A percentile compares a stretch with the other conserved stretches of the same genome.
Evolutionary conservation across 1,284 basidiomycete species (phyloP).

Genomic region (Gyrodon tennesseensis): DNA sequence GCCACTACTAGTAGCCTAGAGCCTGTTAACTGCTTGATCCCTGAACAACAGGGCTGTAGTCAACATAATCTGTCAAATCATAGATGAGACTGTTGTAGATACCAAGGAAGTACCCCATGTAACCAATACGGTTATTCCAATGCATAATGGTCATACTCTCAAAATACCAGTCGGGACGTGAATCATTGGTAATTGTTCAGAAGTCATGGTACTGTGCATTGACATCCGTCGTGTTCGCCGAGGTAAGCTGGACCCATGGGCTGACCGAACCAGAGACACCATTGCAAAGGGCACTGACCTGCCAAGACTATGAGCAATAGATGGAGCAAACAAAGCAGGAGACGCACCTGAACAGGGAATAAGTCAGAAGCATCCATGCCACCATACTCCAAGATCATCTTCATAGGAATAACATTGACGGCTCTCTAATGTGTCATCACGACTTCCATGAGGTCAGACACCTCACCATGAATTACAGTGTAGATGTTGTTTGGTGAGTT

Average conservation of each 20-base stretch:
- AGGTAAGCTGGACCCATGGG: slow-evolving; percentile 80
- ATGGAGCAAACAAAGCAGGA: neutral
- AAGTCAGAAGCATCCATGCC: slow-evolving; percentile 74
- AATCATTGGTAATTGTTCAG: slow-evolving; percentile 82
- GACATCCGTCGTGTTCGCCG: slow-evolving; percentile 76
- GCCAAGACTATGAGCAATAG: slow-evolving; percentile 18
- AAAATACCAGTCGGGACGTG: slow-evolving; percentile 97
- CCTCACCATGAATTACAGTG: slow-evolving; percentile 87
- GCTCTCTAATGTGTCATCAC: slow-evolving; percentile 63
- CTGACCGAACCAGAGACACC: slow-evolving; percentile 79
- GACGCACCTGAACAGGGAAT: slow-evolving; percentile 88
- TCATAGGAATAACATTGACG: slow-evolving; percentile 75
- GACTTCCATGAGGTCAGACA: slow-evolving; percentile 75
- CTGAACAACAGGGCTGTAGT: slow-evolving; percentile 55
- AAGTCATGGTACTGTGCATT: slow-evolving; percentile 97
- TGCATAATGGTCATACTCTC: slow-evolving; percentile 91
- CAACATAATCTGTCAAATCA: slow-evolving; percentile 83
- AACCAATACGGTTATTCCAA: slow-evolving; percentile 84
- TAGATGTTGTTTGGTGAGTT: slow-evolving; percentile 74
- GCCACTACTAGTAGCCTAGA: slow-evolving; percentile 54
- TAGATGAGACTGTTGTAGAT: slow-evolving; percentile 87
- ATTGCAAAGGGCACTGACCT: slow-evolving; percentile 93
- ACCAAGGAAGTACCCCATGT: slow-evolving; percentile 76
- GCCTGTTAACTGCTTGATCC: slow-evolving; percentile 66
- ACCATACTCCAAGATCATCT: slow-evolving; percentile 80